Conservation (phyloP, 176 grass and related monocot genomes). For the Triticum monococcum region DNA sequence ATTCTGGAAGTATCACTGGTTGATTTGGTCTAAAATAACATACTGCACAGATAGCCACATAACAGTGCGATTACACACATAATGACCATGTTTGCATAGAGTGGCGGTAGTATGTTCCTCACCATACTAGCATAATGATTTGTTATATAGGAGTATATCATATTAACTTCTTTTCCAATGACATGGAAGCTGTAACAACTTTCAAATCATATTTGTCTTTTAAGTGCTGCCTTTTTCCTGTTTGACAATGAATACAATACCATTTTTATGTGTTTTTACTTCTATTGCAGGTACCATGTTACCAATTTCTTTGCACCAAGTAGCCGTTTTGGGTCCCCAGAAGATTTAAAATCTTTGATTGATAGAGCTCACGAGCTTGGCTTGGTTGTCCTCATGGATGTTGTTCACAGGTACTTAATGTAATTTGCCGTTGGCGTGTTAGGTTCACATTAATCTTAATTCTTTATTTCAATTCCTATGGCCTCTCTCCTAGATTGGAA, state of each 20-base stretch:
- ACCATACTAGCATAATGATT: slow-evolving; percentile 13
- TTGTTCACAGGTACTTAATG: slow-evolving; percentile 84
- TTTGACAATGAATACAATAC: neutral
- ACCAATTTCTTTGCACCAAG: slow-evolving; percentile 99
- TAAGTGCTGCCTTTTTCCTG: neutral
- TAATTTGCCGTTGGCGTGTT: neutral
- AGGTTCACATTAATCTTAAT: neutral
- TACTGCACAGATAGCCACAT: neutral
- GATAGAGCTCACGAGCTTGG: slow-evolving; percentile 96
- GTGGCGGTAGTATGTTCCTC: neutral
- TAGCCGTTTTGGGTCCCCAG: slow-evolving; percentile 96
- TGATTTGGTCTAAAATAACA: neutral
- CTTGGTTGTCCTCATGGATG: slow-evolving; percentile 93
- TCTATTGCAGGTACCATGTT: slow-evolving; percentile 87
- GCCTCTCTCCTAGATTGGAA: neutral
- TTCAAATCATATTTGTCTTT: neutral
- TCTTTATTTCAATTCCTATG: neutral
- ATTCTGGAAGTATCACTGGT: neutral
- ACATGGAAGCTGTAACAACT: neutral
- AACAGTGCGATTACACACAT: neutral
- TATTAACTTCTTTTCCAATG: neutral
- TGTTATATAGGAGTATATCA: neutral
- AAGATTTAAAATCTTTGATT: slow-evolving; percentile 95
- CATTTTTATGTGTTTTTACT: slow-evolving; percentile 25
- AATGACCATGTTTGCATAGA: neutral